Evolutionary conservation across 257 asterid species (phyloP).

Genomic region (Capsicum rhomboideum): DNA sequence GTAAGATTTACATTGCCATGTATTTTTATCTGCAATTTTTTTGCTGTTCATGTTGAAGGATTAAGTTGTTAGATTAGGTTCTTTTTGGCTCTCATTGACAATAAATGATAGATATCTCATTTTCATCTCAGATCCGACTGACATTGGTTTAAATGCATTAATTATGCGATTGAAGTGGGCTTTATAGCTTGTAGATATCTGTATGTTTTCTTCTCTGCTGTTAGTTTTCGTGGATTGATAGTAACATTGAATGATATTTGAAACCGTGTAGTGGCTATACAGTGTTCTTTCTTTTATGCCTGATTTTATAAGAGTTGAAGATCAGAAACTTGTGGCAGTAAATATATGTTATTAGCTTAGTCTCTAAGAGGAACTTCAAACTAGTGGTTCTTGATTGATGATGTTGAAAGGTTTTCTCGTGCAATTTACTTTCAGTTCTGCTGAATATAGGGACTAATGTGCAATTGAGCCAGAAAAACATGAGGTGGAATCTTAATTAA

Average conservation of each 20-base stretch:
- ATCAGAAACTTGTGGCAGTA: not conserved
- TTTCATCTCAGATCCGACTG: not conserved
- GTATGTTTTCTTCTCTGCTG: not conserved
- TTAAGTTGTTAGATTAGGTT: not conserved
- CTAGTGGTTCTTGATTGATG: not conserved
- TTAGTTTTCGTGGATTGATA: not conserved
- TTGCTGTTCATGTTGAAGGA: not conserved
- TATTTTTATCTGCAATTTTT: not conserved
- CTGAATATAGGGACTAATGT: not conserved
- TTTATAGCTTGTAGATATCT: not conserved
- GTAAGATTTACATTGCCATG: slow-evolving; percentile 16
- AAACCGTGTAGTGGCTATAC: not conserved
- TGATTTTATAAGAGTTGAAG: not conserved
- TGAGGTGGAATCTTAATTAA: not conserved
- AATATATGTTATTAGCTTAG: not conserved
- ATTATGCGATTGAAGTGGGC: not conserved
- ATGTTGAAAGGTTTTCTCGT: not conserved
- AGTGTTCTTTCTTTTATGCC: not conserved
- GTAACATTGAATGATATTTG: not conserved
- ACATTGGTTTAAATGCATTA: not conserved
- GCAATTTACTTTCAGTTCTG: not conserved
- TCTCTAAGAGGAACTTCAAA: not conserved
- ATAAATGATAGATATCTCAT: not conserved
- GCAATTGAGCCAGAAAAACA: not conserved
- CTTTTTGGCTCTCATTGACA: not conserved